phyloP scores from a whole-genome alignment of 768 basidiomycete species.

The Auricularia heimuer region DNA sequence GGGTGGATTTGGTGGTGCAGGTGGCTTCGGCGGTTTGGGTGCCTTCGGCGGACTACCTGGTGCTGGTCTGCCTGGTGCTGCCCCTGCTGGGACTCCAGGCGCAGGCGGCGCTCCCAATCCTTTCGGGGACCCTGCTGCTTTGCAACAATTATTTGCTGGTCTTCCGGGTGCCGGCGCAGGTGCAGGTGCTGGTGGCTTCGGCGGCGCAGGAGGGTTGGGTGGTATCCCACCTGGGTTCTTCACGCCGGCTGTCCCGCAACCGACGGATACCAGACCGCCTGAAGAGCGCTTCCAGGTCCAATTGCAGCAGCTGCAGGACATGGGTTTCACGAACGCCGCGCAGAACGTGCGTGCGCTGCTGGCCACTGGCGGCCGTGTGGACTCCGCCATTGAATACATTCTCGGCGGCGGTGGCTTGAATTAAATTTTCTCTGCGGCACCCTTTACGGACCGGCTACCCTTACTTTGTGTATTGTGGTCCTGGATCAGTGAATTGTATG shows the following conservation, averaged over 20 bases:
- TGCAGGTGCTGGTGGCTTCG: slow-evolving; percentile 20
- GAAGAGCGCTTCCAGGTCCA: slow-evolving; percentile 92
- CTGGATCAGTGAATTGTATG: too few relatives aligned
- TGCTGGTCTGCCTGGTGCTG: slow-evolving; percentile 10
- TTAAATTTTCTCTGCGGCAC: neutral
- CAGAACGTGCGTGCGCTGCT: slow-evolving; percentile 87
- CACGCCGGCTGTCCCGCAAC: slow-evolving; percentile 30
- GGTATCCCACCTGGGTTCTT: slow-evolving; percentile 14
- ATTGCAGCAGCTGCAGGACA: slow-evolving; percentile 83
- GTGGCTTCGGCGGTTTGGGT: slow-evolving; percentile 7
- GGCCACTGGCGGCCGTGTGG: slow-evolving; percentile 87
- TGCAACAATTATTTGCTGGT: slow-evolving; percentile 31
- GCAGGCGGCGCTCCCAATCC: slow-evolving; percentile 15
- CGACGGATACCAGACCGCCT: slow-evolving; percentile 63
- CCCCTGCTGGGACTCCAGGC: slow-evolving; percentile 13
- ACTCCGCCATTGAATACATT: slow-evolving; percentile 89
- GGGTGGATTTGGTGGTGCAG: slow-evolving; percentile 12
- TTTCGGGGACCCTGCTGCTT: slow-evolving; percentile 34
- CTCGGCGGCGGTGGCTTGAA: slow-evolving; percentile 63
- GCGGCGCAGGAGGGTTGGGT: slow-evolving; percentile 9
- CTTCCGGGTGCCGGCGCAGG: slow-evolving; percentile 4
- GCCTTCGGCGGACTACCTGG: slow-evolving; percentile 4
- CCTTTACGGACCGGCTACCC: neutral
- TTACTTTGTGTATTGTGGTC: neutral
- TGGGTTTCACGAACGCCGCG: slow-evolving; percentile 85